A percentile compares a stretch with the other conserved stretches of the same genome.
These are phyloP conservation scores for Aureobasidium sp. DNA, from an alignment of 2,329 filamentous ascomycete genomes.

Conservation along the genomic window DNA sequence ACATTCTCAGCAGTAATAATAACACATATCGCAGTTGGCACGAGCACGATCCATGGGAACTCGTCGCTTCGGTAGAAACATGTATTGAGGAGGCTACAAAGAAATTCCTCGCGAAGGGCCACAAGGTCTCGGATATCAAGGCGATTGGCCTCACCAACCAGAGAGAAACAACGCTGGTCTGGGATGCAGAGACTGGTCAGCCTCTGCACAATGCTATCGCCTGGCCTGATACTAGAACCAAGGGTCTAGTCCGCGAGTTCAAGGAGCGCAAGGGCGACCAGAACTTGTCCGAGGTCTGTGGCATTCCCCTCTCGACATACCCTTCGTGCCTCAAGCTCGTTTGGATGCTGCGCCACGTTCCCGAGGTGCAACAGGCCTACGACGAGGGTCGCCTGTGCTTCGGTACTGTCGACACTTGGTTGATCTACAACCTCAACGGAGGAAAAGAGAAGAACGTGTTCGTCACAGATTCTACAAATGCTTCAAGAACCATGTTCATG, in stretches of 20 bases:
- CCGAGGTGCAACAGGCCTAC: constrained; percentile 61
- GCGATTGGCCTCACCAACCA: constrained; percentile 80
- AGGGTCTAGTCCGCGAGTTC: constrained; percentile 64
- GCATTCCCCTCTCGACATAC: constrained; percentile 77
- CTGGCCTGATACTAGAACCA: constrained; percentile 78
- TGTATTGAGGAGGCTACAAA: constrained; percentile 69
- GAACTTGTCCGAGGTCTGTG: constrained; percentile 58
- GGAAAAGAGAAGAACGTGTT: constrained; percentile 56
- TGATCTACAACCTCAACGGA: constrained; percentile 72
- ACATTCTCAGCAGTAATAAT: neutral
- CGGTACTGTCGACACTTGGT: constrained; percentile 78
- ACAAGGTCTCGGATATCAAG: constrained; percentile 58
- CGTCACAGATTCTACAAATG: constrained; percentile 79
- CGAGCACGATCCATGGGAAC: constrained; percentile 70
- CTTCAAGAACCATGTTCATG: constrained; percentile 91
- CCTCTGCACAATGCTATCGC: constrained; percentile 74
- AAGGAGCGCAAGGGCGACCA: constrained; percentile 60
- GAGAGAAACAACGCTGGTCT: constrained; percentile 78
- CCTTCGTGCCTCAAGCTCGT: constrained; percentile 74
- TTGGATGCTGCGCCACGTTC: constrained; percentile 67
- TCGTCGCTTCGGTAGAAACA: constrained; percentile 61
- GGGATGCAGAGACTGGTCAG: constrained; percentile 71
- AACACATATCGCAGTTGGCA: constrained; percentile 57
- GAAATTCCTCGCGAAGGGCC: constrained; percentile 58
- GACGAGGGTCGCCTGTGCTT: constrained; percentile 68